Base-by-base conservation (phyloP, 352 stramenopile genomes). In the Globisporangium splendens region DNA sequence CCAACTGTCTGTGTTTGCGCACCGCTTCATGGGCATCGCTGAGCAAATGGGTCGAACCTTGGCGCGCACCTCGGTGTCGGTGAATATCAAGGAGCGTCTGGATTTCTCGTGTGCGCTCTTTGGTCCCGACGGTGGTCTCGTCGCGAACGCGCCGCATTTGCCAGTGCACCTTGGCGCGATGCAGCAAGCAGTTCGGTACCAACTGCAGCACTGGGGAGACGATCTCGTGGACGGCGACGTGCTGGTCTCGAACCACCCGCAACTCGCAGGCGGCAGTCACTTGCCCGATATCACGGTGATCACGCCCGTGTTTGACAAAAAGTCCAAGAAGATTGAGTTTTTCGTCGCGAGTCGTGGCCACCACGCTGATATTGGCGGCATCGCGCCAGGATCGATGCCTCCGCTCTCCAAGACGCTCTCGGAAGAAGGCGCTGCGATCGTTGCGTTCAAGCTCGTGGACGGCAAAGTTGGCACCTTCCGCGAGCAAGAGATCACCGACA, bases 221-320 rank as follows among this genome's bases (percentile, higher is more conserved):
- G 93, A 97, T 41, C 85, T 99, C 4, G 67, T 91, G 22, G 86
- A 98, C 56, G 97, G 97, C 15, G 97, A 99, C 63, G 97, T 99
- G 3, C 82, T 99, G 31, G 93, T 99, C 8, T 98, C 94, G 6
- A 99, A 99, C 77, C 97, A 99, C 73, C 97, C 97, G 31, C 97
- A 99, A 63, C 82, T 99, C 42, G 97, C 97, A 20, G 97, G 97
- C 39, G 97, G 96, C 15, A 95, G 75, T 35, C 96, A 99, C 67
- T 72, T 99, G n/a, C 97, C 97, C 1, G 97, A 99, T 69, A 99
- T 99, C 63, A 99, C 97, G 6, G 97, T 99, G 4, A 99, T 99
- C 56, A 99, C 97, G n/a, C 97, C 97, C 31, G 97, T 99, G 2
- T 99, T 99, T 72, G 80, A 96, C 57, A 77, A 95, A 54, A 73